These are phyloP conservation scores for Cyclotella kingstonii DNA, from an alignment of 108 stramenopile genomes.

Conservation along the genomic window DNA sequence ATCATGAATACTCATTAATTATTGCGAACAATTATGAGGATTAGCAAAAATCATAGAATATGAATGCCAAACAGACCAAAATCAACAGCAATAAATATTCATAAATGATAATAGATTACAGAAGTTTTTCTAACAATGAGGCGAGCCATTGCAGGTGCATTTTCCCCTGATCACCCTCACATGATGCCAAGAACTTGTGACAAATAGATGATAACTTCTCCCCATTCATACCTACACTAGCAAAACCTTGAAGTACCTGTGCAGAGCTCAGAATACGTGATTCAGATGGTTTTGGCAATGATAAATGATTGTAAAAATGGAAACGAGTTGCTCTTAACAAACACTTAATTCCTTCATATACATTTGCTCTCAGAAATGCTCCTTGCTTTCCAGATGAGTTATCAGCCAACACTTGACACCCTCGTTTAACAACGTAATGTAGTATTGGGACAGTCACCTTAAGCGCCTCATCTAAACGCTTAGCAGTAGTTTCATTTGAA, in stretches of 20 bases:
- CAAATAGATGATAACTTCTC: slow-evolving; percentile 33
- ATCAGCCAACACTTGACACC: slow-evolving; percentile 37
- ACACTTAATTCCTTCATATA: slow-evolving; percentile 34
- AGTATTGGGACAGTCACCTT: slow-evolving; percentile 33
- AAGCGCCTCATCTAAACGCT: slow-evolving; percentile 26
- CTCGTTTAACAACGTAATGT: slow-evolving; percentile 48
- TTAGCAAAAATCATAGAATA: too few species aligned
- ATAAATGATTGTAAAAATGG: slow-evolving; percentile 16
- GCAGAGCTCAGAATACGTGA: neutral
- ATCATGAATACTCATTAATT: too few species aligned
- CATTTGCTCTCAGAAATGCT: slow-evolving; percentile 17
- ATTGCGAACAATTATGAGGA: too few species aligned
- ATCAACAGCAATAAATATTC: too few species aligned
- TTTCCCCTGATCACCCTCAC: slow-evolving; percentile 25
- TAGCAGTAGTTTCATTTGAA: slow-evolving; percentile 20
- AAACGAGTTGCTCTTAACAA: slow-evolving; percentile 29
- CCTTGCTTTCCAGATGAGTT: slow-evolving; percentile 19
- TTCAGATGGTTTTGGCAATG: neutral
- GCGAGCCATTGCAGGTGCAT: slow-evolving; percentile 20
- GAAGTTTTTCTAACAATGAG: slow-evolving; percentile 24
- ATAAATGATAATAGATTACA: slow-evolving; percentile 13
- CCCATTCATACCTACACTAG: slow-evolving; percentile 28
- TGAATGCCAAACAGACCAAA: too few species aligned
- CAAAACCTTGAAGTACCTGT: slow-evolving; percentile 27
- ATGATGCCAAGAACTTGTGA: slow-evolving; percentile 4